These are phyloP conservation scores for Lasiodiplodia hormozganensis DNA, from an alignment of 2,329 filamentous ascomycete species.

Conservation along the genomic window DNA sequence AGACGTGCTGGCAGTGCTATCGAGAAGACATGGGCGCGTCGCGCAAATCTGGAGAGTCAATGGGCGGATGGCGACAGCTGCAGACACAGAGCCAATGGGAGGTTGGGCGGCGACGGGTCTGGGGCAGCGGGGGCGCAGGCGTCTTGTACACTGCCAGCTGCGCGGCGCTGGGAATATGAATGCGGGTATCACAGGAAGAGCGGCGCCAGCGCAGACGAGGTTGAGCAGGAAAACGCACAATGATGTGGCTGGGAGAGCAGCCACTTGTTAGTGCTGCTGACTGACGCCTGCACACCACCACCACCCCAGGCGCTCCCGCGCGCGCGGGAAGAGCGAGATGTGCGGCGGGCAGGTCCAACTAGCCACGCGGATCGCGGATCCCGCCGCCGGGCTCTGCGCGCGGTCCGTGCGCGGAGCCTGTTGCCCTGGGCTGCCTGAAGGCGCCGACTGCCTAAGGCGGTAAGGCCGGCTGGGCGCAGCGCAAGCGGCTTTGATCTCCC, in stretches of 20 bases:
- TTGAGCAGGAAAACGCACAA: slow-evolving; percentile 18
- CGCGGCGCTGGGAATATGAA: slow-evolving; percentile 1
- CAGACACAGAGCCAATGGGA: slow-evolving; percentile 9
- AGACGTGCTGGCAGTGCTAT: neutral
- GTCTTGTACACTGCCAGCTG: neutral
- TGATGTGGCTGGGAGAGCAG: slow-evolving; percentile 11
- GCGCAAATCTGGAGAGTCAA: slow-evolving; percentile 22
- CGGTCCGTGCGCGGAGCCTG: neutral
- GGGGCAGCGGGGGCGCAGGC: neutral
- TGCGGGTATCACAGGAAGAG: slow-evolving; percentile 8
- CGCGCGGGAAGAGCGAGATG: slow-evolving; percentile 15
- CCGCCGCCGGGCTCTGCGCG: neutral
- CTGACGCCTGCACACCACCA: slow-evolving; percentile 5
- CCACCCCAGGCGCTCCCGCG: slow-evolving; percentile 11
- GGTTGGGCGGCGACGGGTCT: neutral
- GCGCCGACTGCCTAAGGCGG: slow-evolving; percentile 15
- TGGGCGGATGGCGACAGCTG: slow-evolving; percentile 16
- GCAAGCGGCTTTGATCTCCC: slow-evolving; percentile 22
- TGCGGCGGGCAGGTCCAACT: neutral
- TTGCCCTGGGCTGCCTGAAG: slow-evolving; percentile 1
- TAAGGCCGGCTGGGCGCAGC: slow-evolving; percentile 6
- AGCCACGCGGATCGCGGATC: slow-evolving; percentile 16
- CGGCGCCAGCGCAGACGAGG: neutral
- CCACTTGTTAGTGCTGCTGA: slow-evolving; percentile 19
- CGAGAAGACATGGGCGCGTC: slow-evolving; percentile 13